Percentiles rank a stretch among this genome's conserved stretches.
phyloP scores from a whole-genome alignment of 192 early-diverging fungal genomes.

The Chytriomyces sp. region DNA sequence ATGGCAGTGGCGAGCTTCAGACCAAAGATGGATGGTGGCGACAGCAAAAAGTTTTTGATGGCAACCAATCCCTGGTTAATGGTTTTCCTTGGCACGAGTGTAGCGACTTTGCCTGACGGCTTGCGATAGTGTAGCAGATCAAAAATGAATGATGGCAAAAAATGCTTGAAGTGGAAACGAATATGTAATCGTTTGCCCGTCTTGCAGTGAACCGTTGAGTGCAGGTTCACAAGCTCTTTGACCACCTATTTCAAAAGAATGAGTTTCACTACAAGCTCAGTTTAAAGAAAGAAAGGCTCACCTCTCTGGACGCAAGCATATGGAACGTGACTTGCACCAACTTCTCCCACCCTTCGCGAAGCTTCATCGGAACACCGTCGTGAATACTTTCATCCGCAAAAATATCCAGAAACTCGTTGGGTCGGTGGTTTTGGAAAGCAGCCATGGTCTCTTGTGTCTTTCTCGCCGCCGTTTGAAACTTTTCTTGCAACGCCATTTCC shows the following conservation, averaged over 20 bases:
- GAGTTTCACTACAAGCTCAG: background rate
- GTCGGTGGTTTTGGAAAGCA: constrained; percentile 9
- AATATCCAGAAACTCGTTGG: background rate
- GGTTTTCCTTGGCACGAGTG: background rate
- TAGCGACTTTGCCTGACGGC: background rate
- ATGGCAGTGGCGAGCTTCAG: constrained; percentile 9
- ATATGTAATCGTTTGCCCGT: background rate
- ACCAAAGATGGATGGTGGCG: constrained; percentile 20
- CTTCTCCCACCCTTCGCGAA: constrained; percentile 10
- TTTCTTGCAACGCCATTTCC: background rate
- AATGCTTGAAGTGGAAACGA: constrained; percentile 16
- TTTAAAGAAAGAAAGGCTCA: background rate
- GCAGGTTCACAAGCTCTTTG: background rate
- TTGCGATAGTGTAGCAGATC: background rate
- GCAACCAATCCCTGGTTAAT: background rate
- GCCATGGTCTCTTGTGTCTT: background rate
- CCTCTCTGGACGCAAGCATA: constrained; percentile 22
- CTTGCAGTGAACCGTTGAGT: background rate
- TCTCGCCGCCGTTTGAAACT: background rate
- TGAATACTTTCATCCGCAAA: background rate
- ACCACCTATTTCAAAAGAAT: background rate
- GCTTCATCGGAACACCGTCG: background rate
- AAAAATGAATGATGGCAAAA: constrained; percentile 1
- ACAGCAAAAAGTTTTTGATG: constrained; percentile 18
- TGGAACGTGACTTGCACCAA: constrained; percentile 20